Base-by-base conservation (phyloP, 108 stramenopile genomes). In the Pseudonitzschia delicatissima region DNA sequence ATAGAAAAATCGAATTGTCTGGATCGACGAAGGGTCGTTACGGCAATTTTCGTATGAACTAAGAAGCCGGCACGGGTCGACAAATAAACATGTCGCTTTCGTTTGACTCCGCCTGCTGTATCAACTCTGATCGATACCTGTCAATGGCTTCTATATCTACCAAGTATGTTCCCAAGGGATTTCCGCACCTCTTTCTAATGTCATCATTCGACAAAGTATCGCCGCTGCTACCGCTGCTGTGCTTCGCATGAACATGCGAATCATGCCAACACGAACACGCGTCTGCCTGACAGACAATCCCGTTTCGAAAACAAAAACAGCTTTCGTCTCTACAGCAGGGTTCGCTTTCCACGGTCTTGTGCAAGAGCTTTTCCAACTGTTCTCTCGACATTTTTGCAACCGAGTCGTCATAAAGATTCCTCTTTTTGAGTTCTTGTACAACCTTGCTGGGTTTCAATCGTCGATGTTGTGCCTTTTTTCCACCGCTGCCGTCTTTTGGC, bases 201-300 rank as follows among this genome's bases (percentile, higher is more conserved):
- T 76, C 76, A n/a, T 72, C 74, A 7, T 64, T 62, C 32, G 63
- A 35, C 35, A 68, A 49, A 25, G 9, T 51, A 12, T 47, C 27
- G 8, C 57, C 33, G 36, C 39, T 31, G 39, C 23, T 55, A 20
- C 35, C 50, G 31, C 49, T 49, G 32, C 27, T 40, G 21, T 26
- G 23, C 1, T 66, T 55, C 35, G 53, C 36, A 39, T 69, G 77
- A 25, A 55, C 70, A 84, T 89, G 91, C 31, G 81, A 78, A 11
- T 78, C 76, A 65, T 86, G 81, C 88, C 92, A 90, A 71, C 92
- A 93, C 6, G 76, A 77, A 62, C 92, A 93, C 17, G 84, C 84
- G 68, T 93, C 92, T 2, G 85, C 79, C 76, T 93, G 92, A 66
- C 92, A 93, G n/a, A 78, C 82, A 44, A 93, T 79, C 11, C 89